Conservation (phyloP, 1,284 basidiomycete species). For the Ganoderma sinense region DNA sequence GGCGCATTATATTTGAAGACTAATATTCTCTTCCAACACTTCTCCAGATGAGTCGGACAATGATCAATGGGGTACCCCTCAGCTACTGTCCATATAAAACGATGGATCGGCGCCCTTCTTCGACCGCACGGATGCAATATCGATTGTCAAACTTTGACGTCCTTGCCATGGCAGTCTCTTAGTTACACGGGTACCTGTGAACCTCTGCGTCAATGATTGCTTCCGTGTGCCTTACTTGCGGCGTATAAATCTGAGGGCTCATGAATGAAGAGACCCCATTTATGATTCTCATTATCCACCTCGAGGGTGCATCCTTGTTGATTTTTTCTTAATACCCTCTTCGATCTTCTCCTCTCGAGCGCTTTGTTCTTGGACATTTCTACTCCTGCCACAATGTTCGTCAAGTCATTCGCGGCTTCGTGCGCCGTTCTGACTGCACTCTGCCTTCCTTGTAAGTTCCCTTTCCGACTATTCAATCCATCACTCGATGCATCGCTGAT, state of each 20-base stretch:
- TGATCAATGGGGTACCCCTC: no score
- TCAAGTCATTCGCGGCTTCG: background rate
- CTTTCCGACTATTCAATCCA: background rate
- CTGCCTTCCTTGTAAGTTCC: background rate
- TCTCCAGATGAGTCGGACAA: no score
- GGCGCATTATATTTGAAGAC: no score
- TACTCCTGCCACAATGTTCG: background rate
- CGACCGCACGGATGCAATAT: no score
- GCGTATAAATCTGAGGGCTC: background rate
- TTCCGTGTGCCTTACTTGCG: background rate
- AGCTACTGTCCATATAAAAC: no score
- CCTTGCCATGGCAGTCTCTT: background rate
- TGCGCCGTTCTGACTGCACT: background rate
- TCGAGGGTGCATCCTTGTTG: background rate
- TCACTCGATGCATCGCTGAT: background rate
- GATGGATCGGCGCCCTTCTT: no score
- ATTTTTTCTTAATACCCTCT: background rate
- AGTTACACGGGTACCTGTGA: background rate
- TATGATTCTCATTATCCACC: background rate
- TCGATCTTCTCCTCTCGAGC: background rate
- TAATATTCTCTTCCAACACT: no score
- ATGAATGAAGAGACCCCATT: background rate
- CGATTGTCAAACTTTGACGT: no score
- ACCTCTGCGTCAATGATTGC: no score
- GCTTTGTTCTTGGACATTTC: background rate